Conservation (phyloP, 768 basidiomycete genomes). For the Lactarius sanguifluus region DNA sequence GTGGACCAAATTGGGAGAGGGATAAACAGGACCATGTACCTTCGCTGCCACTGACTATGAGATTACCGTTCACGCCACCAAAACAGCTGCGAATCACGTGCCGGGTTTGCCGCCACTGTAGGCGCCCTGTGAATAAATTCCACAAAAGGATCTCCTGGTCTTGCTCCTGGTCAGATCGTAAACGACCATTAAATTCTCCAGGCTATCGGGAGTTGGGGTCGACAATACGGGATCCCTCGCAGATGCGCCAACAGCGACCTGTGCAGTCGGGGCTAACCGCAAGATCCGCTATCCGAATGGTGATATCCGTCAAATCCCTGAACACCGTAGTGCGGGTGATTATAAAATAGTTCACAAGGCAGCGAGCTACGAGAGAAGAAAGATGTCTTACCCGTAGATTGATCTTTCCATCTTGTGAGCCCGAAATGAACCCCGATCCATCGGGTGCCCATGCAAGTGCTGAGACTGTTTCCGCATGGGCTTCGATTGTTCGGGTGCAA, state of each 20-base stretch:
- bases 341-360: constrained; percentile 16
- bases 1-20: constrained; percentile 15
- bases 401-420: constrained; percentile 81
- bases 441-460: constrained; percentile 87
- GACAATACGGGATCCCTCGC: constrained; percentile 34
- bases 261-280: constrained; percentile 82
- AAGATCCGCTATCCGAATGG: constrained; percentile 84
- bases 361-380: constrained; percentile 10
- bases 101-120: constrained; percentile 76
- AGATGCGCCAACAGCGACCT: constrained; percentile 73
- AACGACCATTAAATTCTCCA: constrained; percentile 67
- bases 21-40: constrained; percentile 49
- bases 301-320: constrained; percentile 72
- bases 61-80: constrained; percentile 84
- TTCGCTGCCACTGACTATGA: constrained; percentile 93
- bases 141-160: constrained; percentile 90
- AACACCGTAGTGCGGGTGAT: constrained; percentile 17
- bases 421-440: constrained; percentile 86
- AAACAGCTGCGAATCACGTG: constrained; percentile 93
- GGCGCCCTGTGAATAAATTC: constrained; percentile 67
- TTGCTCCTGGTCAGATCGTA: constrained; percentile 72
- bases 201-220: constrained; percentile 34
- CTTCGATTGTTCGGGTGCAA: constrained; percentile 62
- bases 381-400: constrained; percentile 69
- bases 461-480: constrained; percentile 83